Evolutionary conservation across 768 basidiomycete genomes (phyloP).

Genomic region (Termitomyces sp.): DNA sequence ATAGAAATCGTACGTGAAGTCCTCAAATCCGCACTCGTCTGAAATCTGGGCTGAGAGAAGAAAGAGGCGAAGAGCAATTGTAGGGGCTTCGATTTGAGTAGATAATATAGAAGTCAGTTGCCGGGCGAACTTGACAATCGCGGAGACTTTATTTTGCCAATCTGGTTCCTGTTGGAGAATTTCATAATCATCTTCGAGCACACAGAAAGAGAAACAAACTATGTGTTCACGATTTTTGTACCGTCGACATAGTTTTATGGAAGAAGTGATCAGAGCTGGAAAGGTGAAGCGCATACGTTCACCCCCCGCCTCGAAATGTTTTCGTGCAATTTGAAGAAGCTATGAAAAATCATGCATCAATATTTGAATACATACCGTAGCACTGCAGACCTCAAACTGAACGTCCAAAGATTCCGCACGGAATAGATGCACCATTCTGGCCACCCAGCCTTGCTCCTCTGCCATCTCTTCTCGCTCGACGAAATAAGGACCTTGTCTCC

Average conservation of each 20-base stretch:
- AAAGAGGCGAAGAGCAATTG: conserved; percentile 92
- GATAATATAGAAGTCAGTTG: conserved; percentile 92
- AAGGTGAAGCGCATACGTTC: conserved; percentile 97
- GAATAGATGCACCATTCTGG: conserved; percentile 97
- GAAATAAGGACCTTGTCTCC: conserved; percentile 54
- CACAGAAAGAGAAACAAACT: conserved; percentile 29
- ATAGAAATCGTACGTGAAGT: conserved; percentile 95
- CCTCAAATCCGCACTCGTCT: conserved; percentile 92
- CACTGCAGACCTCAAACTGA: conserved; percentile 74
- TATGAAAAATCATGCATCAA: conserved; percentile 22
- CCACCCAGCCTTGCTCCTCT: conserved; percentile 99
- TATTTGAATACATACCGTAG: conserved; percentile 14
- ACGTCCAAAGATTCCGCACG: conserved; percentile 77
- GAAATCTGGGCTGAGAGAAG: conserved; percentile 93
- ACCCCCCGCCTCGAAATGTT: conserved; percentile 86
- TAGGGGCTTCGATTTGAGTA: conserved; percentile 86
- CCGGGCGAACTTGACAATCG: conserved; percentile 90
- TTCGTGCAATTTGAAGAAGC: conserved; percentile 88
- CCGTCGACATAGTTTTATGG: conserved; percentile 87
- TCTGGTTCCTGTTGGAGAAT: conserved; percentile 59
- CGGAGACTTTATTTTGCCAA: conserved; percentile 81
- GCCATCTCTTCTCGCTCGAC: conserved; percentile 87
- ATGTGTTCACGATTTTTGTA: conserved; percentile 80
- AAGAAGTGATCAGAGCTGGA: conserved; percentile 90
- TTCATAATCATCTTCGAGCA: background rate